phyloP scores from a whole-genome alignment of 2,329 filamentous ascomycete species.

The Chaetomiaceae sp. region DNA sequence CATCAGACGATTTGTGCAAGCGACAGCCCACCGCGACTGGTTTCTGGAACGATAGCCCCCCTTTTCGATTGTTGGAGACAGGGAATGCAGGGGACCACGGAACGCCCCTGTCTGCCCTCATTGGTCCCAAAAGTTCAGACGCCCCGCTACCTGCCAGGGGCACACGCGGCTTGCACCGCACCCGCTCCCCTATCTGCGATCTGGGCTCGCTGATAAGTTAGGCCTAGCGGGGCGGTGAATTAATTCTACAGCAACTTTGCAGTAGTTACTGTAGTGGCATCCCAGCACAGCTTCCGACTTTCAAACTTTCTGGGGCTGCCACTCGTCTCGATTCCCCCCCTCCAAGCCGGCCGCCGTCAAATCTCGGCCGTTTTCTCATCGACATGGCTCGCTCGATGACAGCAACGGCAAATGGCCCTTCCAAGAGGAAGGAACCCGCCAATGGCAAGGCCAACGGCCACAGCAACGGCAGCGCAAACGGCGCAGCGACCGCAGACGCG shows the following conservation, averaged over 20 bases:
- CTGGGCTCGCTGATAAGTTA: too few relatives aligned
- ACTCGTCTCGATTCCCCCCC: constrained; percentile 1
- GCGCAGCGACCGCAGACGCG: constrained; percentile 29
- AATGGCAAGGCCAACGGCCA: constrained; percentile 22
- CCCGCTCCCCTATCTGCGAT: constrained; percentile 2
- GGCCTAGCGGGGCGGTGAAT: constrained; percentile 16
- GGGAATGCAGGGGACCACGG: constrained; percentile 7
- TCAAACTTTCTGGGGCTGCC: constrained; percentile 1
- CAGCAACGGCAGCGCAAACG: constrained; percentile 17
- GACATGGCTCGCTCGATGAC: constrained; percentile 30
- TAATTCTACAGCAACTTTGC: too few relatives aligned
- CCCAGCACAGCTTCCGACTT: not conserved
- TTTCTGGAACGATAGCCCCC: constrained; percentile 21
- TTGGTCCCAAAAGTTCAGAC: constrained; percentile 7
- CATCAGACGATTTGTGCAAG: constrained; percentile 7
- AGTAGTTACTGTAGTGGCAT: too few relatives aligned
- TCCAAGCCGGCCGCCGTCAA: constrained; percentile 2
- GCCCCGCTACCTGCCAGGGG: constrained; percentile 12
- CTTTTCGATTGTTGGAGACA: constrained; percentile 8
- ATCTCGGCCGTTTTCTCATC: not conserved
- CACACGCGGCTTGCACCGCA: not conserved
- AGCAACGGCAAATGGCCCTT: constrained; percentile 25
- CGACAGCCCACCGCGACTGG: constrained; percentile 15
- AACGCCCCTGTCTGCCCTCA: not conserved
- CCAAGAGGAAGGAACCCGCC: constrained; percentile 24